phyloP scores from a whole-genome alignment of 164 flowering plant genomes.

The Paratinospora sagittata region DNA sequence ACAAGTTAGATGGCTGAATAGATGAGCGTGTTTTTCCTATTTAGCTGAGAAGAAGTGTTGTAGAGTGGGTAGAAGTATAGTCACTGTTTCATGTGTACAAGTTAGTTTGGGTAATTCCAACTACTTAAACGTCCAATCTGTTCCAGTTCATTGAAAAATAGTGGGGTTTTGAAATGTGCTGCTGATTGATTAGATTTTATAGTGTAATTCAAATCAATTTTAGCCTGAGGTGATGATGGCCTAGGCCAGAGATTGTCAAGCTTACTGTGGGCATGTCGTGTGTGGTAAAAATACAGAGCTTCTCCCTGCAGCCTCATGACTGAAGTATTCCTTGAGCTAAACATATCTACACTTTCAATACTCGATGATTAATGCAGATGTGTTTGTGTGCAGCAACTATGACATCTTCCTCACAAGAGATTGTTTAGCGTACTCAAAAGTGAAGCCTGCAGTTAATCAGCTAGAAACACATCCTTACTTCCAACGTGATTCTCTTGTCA shows the following conservation, averaged over 20 bases:
- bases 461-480: slow-evolving; percentile 92
- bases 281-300: background rate
- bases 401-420: slow-evolving; percentile 90
- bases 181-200: background rate
- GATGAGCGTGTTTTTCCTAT: background rate
- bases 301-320: background rate
- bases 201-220: background rate
- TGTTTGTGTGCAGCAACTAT: slow-evolving; percentile 66
- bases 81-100: background rate
- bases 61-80: background rate
- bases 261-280: background rate
- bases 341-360: background rate
- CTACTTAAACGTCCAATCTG: too few relatives aligned
- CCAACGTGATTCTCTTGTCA: slow-evolving; percentile 86
- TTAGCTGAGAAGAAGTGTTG: too few relatives aligned
- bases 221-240: background rate
- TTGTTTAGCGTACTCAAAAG: slow-evolving; percentile 81
- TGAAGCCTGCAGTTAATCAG: slow-evolving; percentile 96
- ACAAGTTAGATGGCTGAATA: too few relatives aligned
- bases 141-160: too few relatives aligned
- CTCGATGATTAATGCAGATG: background rate
- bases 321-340: background rate
- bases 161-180: background rate
- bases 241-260: background rate
- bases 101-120: too few relatives aligned